phyloP scores from a whole-genome alignment of 768 basidiomycete genomes.

The Sistotremastrum niveocremeum region DNA sequence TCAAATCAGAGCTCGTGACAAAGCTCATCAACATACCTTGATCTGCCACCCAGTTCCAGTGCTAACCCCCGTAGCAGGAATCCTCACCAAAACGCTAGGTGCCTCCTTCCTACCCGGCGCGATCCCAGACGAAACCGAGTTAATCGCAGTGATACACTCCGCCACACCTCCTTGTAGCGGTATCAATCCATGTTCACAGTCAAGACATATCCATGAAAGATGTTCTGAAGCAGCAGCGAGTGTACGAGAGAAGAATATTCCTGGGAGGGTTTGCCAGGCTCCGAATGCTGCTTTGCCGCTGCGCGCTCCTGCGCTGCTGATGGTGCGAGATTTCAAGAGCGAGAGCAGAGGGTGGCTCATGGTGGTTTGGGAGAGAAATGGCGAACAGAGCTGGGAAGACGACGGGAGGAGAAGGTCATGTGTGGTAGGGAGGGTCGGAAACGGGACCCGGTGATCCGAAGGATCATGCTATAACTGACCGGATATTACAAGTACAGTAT shows the following conservation, averaged over 20 bases:
- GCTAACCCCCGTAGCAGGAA: conserved; percentile 48
- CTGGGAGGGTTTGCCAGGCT: conserved; percentile 50
- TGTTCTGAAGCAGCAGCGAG: conserved; percentile 33
- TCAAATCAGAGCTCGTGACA: too few relatives aligned
- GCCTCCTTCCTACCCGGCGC: conserved; percentile 11
- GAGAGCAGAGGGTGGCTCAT: conserved; percentile 45
- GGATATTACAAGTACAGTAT: too few relatives aligned
- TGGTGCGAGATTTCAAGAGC: conserved; percentile 28
- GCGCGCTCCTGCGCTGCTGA: too few relatives aligned
- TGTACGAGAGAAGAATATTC: conserved; percentile 42
- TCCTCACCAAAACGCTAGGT: conserved; percentile 44
- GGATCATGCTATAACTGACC: too few relatives aligned
- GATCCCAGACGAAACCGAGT: conserved; percentile 11
- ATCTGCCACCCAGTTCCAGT: conserved; percentile 53
- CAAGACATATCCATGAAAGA: conserved; percentile 51
- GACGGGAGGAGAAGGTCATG: too few relatives aligned
- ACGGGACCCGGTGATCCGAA: too few relatives aligned
- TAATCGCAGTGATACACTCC: conserved; percentile 41
- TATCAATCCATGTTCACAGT: conserved; percentile 56
- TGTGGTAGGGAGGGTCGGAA: too few relatives aligned
- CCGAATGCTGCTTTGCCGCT: conserved; percentile 47
- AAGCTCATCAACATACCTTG: conserved; percentile 29
- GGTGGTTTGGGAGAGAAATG: not conserved
- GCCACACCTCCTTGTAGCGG: conserved; percentile 41
- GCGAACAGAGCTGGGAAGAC: too few relatives aligned